Evolutionary conservation across 108 stramenopile genomes (phyloP), one percentile per base, ranked within the genome.

Genomic region (Bacterosira constricta): DNA sequence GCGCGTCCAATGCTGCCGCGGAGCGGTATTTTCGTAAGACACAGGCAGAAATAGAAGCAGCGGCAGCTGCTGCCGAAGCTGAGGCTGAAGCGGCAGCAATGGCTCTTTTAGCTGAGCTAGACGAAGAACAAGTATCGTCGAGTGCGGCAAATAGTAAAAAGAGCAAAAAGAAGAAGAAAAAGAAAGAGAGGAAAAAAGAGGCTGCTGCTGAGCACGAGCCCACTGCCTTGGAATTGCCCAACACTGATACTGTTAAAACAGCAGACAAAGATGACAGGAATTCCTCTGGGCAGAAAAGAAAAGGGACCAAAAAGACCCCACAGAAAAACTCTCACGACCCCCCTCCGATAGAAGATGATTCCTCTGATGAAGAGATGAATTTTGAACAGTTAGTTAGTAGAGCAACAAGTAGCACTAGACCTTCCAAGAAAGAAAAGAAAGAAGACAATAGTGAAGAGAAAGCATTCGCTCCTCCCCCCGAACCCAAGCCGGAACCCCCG

Each of bases 71-170:
- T 29, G 81, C 77, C 9, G 81, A 93, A 62, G 86, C 85, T 44
- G 88, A 92, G 77, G 96, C 96, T 4, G 91, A 96, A 42, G 91
- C 90, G 8, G 96, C 96, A 8, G 96, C 92, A 15, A 89, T 86
- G 27, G 93, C 86, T 37, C 80, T 96, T 35, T 54, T 96, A 45
- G 93, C 93, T 21, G 93, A 96, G 73, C 69, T 96, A 15, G 96
- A 96, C 39, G 83, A 91, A 74, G 96, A 96, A 75, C 84, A 93
- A 63, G 81, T 71, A 46, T 80, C 70, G 26, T 65, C 58, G 17
- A 73, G 80, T 62, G 45, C 70, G 27, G 77, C 72, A 44, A 76
- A 70, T 34, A 80, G 77, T 36, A 91, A 90, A 62, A 93, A 91
- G 75, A 86, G 78, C 37, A 88, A 88, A 50, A 93, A 93, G 81